These are phyloP conservation scores for Chimonanthus salicifolius DNA, from an alignment of 164 flowering plant genomes.

Conservation along the genomic window DNA sequence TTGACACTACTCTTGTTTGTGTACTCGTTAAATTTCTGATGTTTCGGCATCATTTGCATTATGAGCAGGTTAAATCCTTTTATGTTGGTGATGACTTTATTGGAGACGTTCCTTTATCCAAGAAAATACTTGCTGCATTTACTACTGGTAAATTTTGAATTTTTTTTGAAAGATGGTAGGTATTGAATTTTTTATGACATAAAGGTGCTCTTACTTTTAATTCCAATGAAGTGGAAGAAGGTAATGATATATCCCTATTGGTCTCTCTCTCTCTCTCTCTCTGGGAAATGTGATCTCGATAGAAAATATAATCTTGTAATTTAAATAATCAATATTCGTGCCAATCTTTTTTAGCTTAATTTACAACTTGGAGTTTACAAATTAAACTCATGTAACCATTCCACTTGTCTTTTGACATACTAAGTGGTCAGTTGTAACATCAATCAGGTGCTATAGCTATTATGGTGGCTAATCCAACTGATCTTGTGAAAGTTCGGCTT, in stretches of 20 bases:
- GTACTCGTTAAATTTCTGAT: neutral
- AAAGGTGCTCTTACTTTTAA: neutral
- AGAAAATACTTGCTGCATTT: conserved; percentile 79
- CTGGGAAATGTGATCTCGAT: neutral
- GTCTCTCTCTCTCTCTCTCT: too few relatives aligned
- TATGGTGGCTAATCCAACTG: conserved; percentile 89
- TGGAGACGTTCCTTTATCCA: conserved; percentile 63
- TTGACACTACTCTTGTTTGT: neutral
- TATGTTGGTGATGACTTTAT: conserved; percentile 59
- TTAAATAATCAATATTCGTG: neutral
- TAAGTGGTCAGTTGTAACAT: conserved; percentile 9
- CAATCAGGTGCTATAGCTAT: conserved; percentile 83
- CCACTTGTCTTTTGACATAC: neutral
- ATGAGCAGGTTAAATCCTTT: conserved; percentile 62
- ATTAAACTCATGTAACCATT: neutral
- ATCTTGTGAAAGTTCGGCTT: conserved; percentile 94
- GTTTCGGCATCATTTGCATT: neutral
- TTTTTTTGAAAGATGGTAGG: conserved; percentile 38
- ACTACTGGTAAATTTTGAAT: conserved; percentile 55
- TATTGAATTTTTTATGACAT: neutral
- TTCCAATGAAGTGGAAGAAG: neutral
- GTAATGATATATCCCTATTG: neutral
- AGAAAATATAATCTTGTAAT: neutral
- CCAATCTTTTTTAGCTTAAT: neutral
- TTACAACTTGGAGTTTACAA: too few relatives aligned